phyloP scores from a whole-genome alignment of 2,329 filamentous ascomycete species.

The Drechslerella dactyloides region DNA sequence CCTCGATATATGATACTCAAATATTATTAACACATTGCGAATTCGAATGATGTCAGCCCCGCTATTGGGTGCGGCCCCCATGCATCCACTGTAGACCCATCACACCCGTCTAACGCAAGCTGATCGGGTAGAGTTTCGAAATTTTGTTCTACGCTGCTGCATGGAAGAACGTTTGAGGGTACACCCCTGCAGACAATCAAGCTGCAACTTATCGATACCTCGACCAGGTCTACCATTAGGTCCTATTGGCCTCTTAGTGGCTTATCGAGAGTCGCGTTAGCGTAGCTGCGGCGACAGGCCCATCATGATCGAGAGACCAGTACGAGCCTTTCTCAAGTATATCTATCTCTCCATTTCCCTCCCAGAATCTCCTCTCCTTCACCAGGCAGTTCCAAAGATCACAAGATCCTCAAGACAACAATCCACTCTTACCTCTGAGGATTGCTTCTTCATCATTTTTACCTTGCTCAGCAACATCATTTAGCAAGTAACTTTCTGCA shows the following conservation, averaged over 20 bases:
- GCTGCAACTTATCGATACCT: conserved; percentile 40
- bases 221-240: not conserved
- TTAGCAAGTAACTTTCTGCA: conserved; percentile 17
- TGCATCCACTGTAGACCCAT: conserved; percentile 20
- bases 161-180: conserved; percentile 40
- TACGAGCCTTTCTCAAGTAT: not conserved
- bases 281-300: not conserved
- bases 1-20: conserved; percentile 2
- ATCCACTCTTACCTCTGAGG: conserved; percentile 18
- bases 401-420: conserved; percentile 16
- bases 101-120: conserved; percentile 35
- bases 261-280: conserved; percentile 34
- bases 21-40: conserved; percentile 38
- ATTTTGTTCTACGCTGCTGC: conserved; percentile 12
- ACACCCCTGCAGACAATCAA: conserved; percentile 50
- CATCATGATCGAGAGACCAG: not conserved
- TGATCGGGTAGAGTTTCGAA: conserved; percentile 37
- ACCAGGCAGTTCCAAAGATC: conserved; percentile 2
- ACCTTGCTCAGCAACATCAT: conserved; percentile 1
- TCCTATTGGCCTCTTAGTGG: conserved; percentile 23
- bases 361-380: conserved; percentile 14
- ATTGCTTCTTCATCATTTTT: conserved; percentile 25
- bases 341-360: conserved; percentile 6
- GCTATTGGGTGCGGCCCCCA: conserved; percentile 29
- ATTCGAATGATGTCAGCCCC: conserved; percentile 51